A percentile compares a stretch with the other conserved stretches of the same genome.
These are phyloP conservation scores for Cryptomeria japonica DNA, from an alignment of 75 land plant species.

Conservation along the genomic window DNA sequence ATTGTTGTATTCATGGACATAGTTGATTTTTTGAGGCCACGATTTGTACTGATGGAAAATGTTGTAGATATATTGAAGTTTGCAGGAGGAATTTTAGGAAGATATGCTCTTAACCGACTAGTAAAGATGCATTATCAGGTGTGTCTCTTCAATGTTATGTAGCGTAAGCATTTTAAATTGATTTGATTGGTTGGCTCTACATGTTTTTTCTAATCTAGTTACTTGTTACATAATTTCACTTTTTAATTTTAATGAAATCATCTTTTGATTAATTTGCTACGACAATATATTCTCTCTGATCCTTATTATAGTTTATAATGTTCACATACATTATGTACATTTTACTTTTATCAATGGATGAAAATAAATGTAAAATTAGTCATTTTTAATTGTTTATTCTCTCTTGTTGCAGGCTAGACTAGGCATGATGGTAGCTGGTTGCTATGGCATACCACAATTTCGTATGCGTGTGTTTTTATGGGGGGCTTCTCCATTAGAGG, in stretches of 20 bases:
- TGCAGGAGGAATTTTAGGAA: slow-evolving; percentile 65
- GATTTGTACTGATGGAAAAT: slow-evolving; percentile 94
- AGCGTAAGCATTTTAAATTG: slow-evolving; percentile 33
- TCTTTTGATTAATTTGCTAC: not conserved
- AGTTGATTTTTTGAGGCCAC: slow-evolving; percentile 76
- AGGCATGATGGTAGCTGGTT: slow-evolving; percentile 94
- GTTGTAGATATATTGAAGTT: slow-evolving; percentile 89
- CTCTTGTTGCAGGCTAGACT: slow-evolving; percentile 43
- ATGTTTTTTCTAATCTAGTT: not conserved
- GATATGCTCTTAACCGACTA: slow-evolving; percentile 77
- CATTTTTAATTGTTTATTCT: not conserved
- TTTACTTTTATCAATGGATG: not conserved
- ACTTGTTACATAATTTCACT: not conserved
- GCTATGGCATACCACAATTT: slow-evolving; percentile 93
- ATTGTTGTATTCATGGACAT: slow-evolving; percentile 90
- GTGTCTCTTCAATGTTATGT: not conserved
- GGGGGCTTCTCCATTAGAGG: slow-evolving; percentile 84
- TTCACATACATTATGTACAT: not conserved
- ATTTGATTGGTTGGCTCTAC: slow-evolving; percentile 12
- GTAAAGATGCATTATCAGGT: slow-evolving; percentile 84
- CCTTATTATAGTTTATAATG: not conserved
- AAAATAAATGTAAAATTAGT: not conserved
- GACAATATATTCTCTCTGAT: not conserved
- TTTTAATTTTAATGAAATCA: not conserved
- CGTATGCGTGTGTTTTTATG: slow-evolving; percentile 88